phyloP scores from a whole-genome alignment of 129 eudicot genomes.

The Artemisia argyi region DNA sequence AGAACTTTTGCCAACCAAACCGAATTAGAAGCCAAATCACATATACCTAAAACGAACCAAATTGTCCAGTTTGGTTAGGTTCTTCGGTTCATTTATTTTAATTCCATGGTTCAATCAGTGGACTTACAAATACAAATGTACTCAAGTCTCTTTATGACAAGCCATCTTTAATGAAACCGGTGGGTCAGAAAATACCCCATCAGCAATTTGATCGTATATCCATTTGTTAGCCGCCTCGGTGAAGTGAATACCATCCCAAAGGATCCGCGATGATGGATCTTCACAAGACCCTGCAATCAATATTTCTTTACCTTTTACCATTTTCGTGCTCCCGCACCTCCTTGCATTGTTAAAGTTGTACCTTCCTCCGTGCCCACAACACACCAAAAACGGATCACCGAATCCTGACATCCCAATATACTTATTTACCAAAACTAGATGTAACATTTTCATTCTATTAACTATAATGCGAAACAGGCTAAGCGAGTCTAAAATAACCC shows the following conservation, averaged over 20 bases:
- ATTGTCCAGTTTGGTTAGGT: background rate
- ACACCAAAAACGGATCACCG: conserved; percentile 65
- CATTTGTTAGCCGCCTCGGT: conserved; percentile 86
- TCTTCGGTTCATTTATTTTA: background rate
- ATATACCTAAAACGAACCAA: background rate
- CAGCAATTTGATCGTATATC: conserved; percentile 60
- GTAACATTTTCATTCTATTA: background rate
- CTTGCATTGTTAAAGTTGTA: conserved; percentile 59
- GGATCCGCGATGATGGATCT: conserved; percentile 50
- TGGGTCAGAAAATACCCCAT: conserved; percentile 73
- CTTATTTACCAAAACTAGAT: background rate
- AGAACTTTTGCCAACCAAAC: background rate
- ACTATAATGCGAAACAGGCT: background rate
- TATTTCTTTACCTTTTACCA: conserved; percentile 49
- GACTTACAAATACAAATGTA: background rate
- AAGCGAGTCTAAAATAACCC: background rate
- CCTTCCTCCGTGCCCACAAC: conserved; percentile 84
- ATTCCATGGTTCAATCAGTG: background rate
- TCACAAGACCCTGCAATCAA: conserved; percentile 55
- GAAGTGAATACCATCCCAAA: conserved; percentile 85
- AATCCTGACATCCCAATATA: conserved; percentile 54
- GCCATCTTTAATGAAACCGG: conserved; percentile 51
- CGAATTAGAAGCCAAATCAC: background rate
- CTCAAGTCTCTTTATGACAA: conserved; percentile 34
- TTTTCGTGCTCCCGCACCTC: conserved; percentile 58